phyloP scores from a whole-genome alignment of 257 asterid genomes.

The Przewalskia tangutica region DNA sequence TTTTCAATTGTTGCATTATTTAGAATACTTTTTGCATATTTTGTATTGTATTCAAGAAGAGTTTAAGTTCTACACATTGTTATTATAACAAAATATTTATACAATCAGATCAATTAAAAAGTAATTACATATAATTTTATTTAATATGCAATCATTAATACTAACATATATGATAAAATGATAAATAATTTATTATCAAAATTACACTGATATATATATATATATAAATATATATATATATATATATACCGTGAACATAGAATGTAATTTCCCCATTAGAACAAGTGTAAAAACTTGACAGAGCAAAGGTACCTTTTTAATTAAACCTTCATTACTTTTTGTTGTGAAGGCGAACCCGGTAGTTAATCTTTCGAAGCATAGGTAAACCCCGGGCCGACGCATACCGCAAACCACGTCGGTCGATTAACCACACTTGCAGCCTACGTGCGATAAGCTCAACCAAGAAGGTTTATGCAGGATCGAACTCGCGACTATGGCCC shows the following conservation, averaged over 20 bases:
- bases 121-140: not conserved
- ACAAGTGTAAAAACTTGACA: not conserved
- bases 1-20: too few relatives aligned
- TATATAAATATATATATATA: too few relatives aligned
- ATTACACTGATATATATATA: too few relatives aligned
- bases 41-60: not conserved
- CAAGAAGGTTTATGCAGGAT: too few relatives aligned
- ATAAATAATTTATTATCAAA: not conserved
- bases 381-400: too few relatives aligned
- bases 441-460: too few relatives aligned
- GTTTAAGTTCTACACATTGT: not conserved
- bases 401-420: too few relatives aligned
- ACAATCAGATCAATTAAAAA: not conserved
- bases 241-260: not conserved
- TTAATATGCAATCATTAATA: not conserved
- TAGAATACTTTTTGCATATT: not conserved
- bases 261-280: not conserved
- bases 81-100: not conserved
- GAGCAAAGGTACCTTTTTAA: not conserved
- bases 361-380: too few relatives aligned
- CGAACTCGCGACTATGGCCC: too few relatives aligned
- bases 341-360: too few relatives aligned
- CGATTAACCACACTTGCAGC: too few relatives aligned
- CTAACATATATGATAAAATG: not conserved
- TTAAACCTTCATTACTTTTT: not conserved